A percentile compares a stretch with the other conserved stretches of the same genome.
Conservation (phyloP, 148 eudicot genomes). For the Rhododendron simsii region DNA sequence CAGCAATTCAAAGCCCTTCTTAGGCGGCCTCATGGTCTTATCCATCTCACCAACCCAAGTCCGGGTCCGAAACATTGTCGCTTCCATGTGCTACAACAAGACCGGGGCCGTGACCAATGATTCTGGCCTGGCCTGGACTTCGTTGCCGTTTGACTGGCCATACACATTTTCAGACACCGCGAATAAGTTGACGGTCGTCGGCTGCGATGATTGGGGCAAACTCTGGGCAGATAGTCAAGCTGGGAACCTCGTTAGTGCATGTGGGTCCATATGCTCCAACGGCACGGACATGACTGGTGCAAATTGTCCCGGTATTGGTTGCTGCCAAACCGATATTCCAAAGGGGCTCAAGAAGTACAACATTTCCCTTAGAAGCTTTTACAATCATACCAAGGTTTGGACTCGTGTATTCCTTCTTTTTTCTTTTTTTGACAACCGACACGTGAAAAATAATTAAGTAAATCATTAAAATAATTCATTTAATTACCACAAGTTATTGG, state of each 20-base stretch:
- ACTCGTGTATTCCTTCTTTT: not conserved
- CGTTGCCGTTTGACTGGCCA: not conserved
- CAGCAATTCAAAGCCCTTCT: constrained; percentile 31
- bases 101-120: not conserved
- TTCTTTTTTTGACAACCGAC: too few species aligned
- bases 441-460: too few species aligned
- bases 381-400: not conserved
- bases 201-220: constrained; percentile 19
- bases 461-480: too few species aligned
- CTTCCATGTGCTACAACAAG: constrained; percentile 16
- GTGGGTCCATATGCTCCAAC: constrained; percentile 16
- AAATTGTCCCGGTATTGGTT: constrained; percentile 4
- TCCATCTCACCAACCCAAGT: constrained; percentile 17
- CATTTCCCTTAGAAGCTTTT: too few species aligned
- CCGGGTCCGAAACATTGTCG: not conserved
- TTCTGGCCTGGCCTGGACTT: not conserved
- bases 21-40: constrained; percentile 5
- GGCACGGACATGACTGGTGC: constrained; percentile 8
- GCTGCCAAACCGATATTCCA: too few species aligned
- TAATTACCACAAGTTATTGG: too few species aligned
- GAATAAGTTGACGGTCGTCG: constrained; percentile 37
- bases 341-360: too few species aligned
- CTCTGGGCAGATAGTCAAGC: too few species aligned
- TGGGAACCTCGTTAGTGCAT: not conserved
- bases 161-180: constrained; percentile 21